phyloP scores from a whole-genome alignment of 805 yeast genomes.

The Sugiyamaella qingdaonensis region DNA sequence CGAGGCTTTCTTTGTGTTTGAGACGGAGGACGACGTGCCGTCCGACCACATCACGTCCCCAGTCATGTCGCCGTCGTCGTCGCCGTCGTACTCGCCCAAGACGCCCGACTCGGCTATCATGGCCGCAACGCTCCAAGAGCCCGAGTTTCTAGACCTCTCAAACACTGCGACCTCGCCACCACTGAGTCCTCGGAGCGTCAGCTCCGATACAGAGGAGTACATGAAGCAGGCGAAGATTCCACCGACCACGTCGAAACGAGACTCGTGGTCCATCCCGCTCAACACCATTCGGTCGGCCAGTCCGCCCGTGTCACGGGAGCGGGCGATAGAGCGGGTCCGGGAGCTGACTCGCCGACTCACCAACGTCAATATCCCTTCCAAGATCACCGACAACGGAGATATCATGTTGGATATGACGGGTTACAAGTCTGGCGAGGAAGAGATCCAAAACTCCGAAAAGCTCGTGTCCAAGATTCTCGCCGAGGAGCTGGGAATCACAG shows the following conservation, averaged over 20 bases:
- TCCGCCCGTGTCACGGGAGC: conserved; percentile 29
- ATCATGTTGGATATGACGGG: conserved; percentile 92
- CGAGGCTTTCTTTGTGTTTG: conserved; percentile 96
- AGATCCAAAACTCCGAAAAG: conserved; percentile 71
- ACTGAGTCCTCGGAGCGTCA: neutral
- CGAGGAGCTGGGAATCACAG: conserved; percentile 56
- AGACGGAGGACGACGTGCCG: conserved; percentile 69
- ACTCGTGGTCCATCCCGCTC: neutral
- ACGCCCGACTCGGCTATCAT: conserved; percentile 16
- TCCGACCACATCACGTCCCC: conserved; percentile 81
- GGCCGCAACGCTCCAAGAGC: conserved; percentile 36
- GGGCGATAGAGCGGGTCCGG: conserved; percentile 55
- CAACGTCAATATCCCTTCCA: conserved; percentile 78
- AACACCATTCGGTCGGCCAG: conserved; percentile 14
- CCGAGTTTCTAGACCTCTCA: conserved; percentile 47
- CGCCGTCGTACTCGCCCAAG: conserved; percentile 32
- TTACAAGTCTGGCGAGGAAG: conserved; percentile 81
- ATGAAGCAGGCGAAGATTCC: neutral
- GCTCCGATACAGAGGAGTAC: neutral
- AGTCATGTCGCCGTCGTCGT: conserved; percentile 62
- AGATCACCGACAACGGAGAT: conserved; percentile 84
- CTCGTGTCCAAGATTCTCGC: conserved; percentile 65
- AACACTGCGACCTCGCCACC: neutral
- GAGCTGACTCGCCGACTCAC: conserved; percentile 62
- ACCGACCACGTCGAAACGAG: neutral